Base-by-base conservation (phyloP, 2,329 filamentous ascomycete genomes). In the Cercospora sesami region DNA sequence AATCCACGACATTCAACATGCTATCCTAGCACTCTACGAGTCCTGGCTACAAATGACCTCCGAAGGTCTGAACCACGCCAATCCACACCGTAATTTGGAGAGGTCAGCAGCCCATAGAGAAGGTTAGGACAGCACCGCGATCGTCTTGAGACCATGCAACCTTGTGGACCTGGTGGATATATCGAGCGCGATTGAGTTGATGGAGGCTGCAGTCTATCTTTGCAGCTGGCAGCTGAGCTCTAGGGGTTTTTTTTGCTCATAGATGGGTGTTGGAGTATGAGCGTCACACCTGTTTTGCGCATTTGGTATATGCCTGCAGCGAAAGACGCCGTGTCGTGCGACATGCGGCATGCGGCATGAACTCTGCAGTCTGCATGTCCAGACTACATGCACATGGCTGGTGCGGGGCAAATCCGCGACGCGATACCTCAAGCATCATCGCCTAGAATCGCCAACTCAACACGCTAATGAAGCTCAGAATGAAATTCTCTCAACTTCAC, bases 401-500 rank as follows among this genome's bases (percentile, higher is more conserved):
- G 30, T 23, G 33, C 33, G 33, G 57, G 30, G 30, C 30, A 39
- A 21, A 60, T 36, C 30, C 21, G 8, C 16, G 8, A 33, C 33
- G 23, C 36, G 23, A 28, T 48, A 61, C 1, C 33, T 39, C 31
- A 26, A 45, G 33, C 21, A 61, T 61, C 21, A 61, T 61, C 60
- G 45, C 42, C 60, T 30, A 53, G 42, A 28, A 53, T 45, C 21
- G 60, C 60, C 45, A 53, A 55, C 18, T 55, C 42, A 23, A 53
- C 59, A 63, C 26, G 60, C 60, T 63, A 53, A 48, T 48, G 51
- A 53, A 53, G 60, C 31, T 53, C 60, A 48, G 51, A 26, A 42
- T 14, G 23, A 45, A 48, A 3, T 62, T 48, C 57, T 33, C 30
- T 18, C 60, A 30, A 26, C 36, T 14, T 51, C 30, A 28, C 7